Evolutionary conservation across 176 grass and related monocot genomes (phyloP).

Genomic region (Oryza rufipogon): DNA sequence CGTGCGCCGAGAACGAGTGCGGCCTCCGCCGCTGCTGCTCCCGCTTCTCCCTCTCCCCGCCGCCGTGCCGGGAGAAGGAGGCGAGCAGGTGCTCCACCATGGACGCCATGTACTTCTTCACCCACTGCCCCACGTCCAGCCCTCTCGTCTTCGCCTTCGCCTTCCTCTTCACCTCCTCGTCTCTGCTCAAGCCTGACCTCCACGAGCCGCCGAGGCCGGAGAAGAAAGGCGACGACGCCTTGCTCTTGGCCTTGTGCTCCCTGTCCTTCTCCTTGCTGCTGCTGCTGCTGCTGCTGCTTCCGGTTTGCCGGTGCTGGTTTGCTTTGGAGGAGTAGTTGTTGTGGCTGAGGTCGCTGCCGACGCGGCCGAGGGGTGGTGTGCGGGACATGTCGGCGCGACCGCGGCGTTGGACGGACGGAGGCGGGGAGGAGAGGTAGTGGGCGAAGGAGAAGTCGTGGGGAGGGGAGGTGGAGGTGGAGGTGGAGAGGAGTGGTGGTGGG

Average conservation of each 20-base stretch:
- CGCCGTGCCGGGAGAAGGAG: slow-evolving; percentile 39
- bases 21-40: slow-evolving; percentile 61
- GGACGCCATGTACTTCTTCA: slow-evolving; percentile 69
- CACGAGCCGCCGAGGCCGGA: slow-evolving; percentile 45
- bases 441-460: slow-evolving; percentile 62
- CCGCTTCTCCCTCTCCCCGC: slow-evolving; percentile 43
- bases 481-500: slow-evolving; percentile 24
- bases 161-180: slow-evolving; percentile 42
- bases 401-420: slow-evolving; percentile 30
- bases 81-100: slow-evolving; percentile 70
- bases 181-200: slow-evolving; percentile 42
- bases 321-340: slow-evolving; percentile 40
- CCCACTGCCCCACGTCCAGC: slow-evolving; percentile 61
- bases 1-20: slow-evolving; percentile 67
- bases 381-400: slow-evolving; percentile 40
- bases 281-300: neutral
- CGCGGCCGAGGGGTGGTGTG: slow-evolving; percentile 45
- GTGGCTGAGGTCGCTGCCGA: slow-evolving; percentile 65
- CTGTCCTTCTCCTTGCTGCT: slow-evolving; percentile 18
- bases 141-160: slow-evolving; percentile 37
- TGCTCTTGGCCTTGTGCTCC: slow-evolving; percentile 37
- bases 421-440: slow-evolving; percentile 28
- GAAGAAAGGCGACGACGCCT: slow-evolving; percentile 55
- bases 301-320: slow-evolving; percentile 25
- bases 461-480: slow-evolving; percentile 24